Base-by-base conservation (phyloP, 495 filamentous ascomycete genomes). In the Talaromyces stipitatus region DNA sequence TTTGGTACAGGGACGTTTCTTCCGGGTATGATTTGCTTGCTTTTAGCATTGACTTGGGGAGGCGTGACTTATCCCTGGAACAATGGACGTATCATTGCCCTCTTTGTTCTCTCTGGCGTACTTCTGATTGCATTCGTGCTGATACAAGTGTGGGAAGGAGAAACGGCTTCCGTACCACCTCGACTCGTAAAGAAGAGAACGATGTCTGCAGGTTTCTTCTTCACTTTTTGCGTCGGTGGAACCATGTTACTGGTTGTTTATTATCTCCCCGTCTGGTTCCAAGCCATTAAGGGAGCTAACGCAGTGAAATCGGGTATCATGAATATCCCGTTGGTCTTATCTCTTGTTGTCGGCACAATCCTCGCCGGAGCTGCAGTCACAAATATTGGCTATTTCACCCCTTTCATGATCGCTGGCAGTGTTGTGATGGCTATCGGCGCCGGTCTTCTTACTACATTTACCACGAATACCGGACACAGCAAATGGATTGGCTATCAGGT, bases 361-460 rank as follows among this genome's bases (percentile, higher is more conserved):
- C 8, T 55, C 3, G 59, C 59, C 3, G 59, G 59, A 11, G 50
- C 58, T 14, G 2, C 50, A 12, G 63, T 65, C 16, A 43, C 61
- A 8, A 59, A 74, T 4, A 41, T 70, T 0, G 57, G 58, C 28
- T 53, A 64, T 22, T 62, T 68, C 27, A 46, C 71, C 22, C 52
- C 62, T n/a, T 32, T 62, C 7, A 55, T 6, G 73, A 74, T 58
- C 77, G 7, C 74, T 74, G 0, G 66, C 63, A 41, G 68, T 73
- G 62, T 61, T 73, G 1, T 36, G 62, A 16, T 58, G 61, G 11
- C 61, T 66, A 1, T 20, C 64, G 8, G 55, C 75, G 10, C 56
- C 60, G 24, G 75, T 88, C 58, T 59, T 70, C 18, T 56, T 76
- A 24, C 74, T 66, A 7, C 53, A 60, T 87, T 90, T 61, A 74